Evolutionary conservation across 345 rosid species (phyloP), one percentile per base, ranked within the genome.

Genomic region (Murraya koenigii): DNA sequence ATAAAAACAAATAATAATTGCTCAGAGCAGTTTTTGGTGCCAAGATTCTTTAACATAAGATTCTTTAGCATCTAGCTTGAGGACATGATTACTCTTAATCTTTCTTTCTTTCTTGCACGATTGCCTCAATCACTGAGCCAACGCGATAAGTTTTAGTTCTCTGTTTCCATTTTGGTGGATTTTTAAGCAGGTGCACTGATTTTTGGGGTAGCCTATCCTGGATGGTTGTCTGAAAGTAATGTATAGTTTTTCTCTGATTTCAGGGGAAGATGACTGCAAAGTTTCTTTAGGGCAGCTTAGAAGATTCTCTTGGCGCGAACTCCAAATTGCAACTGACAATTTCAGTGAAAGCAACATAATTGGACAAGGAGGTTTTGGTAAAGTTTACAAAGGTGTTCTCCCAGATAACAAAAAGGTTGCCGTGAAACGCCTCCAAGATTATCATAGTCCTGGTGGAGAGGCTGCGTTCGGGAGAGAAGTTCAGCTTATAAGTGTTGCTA

Each of bases 341-440:
- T 95, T 95, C 90, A 89, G 88, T 52, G 97, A 93, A 65, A 85
- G 77, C 80, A 93, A 88, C 76, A 30, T 92, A 73, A 92, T 95
- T 20, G 98, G 98, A 72, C 97, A 90, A 77, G 97, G 98, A 86
- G 98, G 98, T 14, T 95, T 91, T 77, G 98, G 98, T 23, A 93
- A 90, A 82, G 97, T 95, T 41, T 95, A 95, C 75, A 89, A 85
- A 85, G 98, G 97, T 63, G 81, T 90, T 70, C 98, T 95, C 79
- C 79, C 88, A 22, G 97, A 93, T 87, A 83, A 82, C 81, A 89
- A 91, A 47, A 87, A 90, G 78, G 88, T 95, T 72, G 97, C 98
- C 1, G 88, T 93, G 44, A 95, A 95, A 85, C 93, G 98, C 3
- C 97, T 95, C 20, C 81, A 88, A 0, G 97, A 90, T 83, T 89